A percentile compares a stretch with the other conserved stretches of the same genome.
Evolutionary conservation across 257 asterid genomes (phyloP).

Genomic region (Solanum medicagineum): DNA sequence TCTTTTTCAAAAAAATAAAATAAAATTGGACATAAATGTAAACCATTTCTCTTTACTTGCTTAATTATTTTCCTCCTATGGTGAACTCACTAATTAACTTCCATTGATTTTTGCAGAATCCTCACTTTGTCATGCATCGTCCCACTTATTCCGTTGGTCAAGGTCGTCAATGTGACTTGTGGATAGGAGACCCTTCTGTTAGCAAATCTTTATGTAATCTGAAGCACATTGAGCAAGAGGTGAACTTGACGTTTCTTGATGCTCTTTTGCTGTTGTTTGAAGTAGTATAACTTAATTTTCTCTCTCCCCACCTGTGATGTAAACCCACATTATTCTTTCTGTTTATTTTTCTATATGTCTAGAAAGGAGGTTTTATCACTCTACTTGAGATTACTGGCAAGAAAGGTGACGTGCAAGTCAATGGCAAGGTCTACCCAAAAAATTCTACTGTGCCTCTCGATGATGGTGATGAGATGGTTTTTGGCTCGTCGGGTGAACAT

Average conservation of each 20-base stretch:
- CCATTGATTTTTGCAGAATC: constrained; percentile 36
- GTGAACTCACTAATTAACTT: not conserved
- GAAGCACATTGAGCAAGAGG: constrained; percentile 61
- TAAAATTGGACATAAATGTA: not conserved
- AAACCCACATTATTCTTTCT: not conserved
- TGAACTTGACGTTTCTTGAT: not conserved
- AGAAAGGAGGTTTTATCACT: constrained; percentile 53
- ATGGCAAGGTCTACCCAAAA: constrained; percentile 54
- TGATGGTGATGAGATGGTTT: constrained; percentile 83
- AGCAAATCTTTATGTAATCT: constrained; percentile 60
- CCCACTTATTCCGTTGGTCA: constrained; percentile 44
- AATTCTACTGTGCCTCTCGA: constrained; percentile 54
- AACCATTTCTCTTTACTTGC: not conserved
- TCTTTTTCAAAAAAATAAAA: not conserved
- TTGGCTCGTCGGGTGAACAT: constrained; percentile 53
- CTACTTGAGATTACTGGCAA: constrained; percentile 73
- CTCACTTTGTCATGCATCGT: constrained; percentile 49
- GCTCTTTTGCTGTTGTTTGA: not conserved
- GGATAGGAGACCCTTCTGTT: constrained; percentile 52
- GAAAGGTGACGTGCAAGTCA: constrained; percentile 76
- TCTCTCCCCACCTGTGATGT: not conserved
- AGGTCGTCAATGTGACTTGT: constrained; percentile 48
- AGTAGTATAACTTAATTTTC: not conserved
- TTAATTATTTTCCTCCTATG: not conserved
- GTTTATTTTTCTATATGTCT: constrained; percentile 2